Conservation (phyloP, 768 basidiomycete genomes). For the Phanerochaete carnosa region DNA sequence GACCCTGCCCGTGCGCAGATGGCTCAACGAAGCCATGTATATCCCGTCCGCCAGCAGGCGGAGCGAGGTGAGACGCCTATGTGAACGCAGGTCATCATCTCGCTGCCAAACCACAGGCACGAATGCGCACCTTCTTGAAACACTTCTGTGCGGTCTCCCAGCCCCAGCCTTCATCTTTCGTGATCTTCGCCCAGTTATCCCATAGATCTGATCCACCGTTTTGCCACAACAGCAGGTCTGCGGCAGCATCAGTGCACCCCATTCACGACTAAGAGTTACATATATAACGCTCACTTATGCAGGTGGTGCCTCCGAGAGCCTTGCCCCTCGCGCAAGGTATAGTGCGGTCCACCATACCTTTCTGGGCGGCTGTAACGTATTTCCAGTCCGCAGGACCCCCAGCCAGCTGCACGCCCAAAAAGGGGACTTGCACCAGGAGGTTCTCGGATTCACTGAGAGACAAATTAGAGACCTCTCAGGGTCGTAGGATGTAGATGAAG, state of each 20-base stretch:
- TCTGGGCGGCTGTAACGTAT: constrained; percentile 21
- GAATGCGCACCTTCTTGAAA: constrained; percentile 18
- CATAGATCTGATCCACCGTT: constrained; percentile 24
- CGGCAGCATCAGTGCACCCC: neutral
- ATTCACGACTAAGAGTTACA: neutral
- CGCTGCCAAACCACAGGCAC: neutral
- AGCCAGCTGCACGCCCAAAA: constrained; percentile 12
- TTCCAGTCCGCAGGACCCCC: constrained; percentile 23
- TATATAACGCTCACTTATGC: constrained; percentile 20
- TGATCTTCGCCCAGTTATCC: constrained; percentile 21
- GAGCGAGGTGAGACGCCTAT: constrained; percentile 11
- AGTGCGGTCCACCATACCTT: constrained; percentile 13
- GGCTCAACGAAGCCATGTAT: constrained; percentile 18
- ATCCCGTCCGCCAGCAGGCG: constrained; percentile 20
- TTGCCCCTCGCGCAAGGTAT: constrained; percentile 21
- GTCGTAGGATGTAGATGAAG: neutral
- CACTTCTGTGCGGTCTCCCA: constrained; percentile 20
- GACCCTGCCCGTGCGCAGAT: constrained; percentile 14
- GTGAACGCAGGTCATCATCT: neutral
- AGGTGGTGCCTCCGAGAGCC: constrained; percentile 24
- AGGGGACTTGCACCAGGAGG: constrained; percentile 16
- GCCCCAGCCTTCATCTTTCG: constrained; percentile 26
- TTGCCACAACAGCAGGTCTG: constrained; percentile 26
- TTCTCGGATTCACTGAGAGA: constrained; percentile 8
- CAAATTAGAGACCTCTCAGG: neutral